These are phyloP conservation scores for Globisporangium spinosum DNA, from an alignment of 352 stramenopile genomes.

Conservation along the genomic window DNA sequence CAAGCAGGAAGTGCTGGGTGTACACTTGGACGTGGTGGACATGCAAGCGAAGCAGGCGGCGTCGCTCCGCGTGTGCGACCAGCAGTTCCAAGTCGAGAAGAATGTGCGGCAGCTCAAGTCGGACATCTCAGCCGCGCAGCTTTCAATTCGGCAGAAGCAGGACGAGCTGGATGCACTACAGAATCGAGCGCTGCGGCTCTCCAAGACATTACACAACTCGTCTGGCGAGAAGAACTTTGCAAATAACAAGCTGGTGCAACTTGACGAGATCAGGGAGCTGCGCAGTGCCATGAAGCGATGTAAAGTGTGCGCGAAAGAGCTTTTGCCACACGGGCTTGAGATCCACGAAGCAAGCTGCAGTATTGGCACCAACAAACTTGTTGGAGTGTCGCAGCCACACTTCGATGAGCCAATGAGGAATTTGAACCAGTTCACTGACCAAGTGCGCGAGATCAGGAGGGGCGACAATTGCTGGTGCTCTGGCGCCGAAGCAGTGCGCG, in stretches of 20 bases:
- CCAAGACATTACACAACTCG: slow-evolving; percentile 34
- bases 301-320: slow-evolving; percentile 26
- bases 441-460: slow-evolving; percentile 7
- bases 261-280: slow-evolving; percentile 39
- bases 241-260: slow-evolving; percentile 31
- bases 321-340: slow-evolving; percentile 30
- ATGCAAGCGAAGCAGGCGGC: slow-evolving; percentile 38
- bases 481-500: neutral
- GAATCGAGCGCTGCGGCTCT: slow-evolving; percentile 40
- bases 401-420: slow-evolving; percentile 9
- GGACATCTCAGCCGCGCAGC: slow-evolving; percentile 34
- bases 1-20: slow-evolving; percentile 42
- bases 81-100: slow-evolving; percentile 55
- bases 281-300: slow-evolving; percentile 27
- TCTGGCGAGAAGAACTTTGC: slow-evolving; percentile 42
- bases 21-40: slow-evolving; percentile 56
- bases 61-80: slow-evolving; percentile 43
- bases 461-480: neutral
- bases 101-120: slow-evolving; percentile 46
- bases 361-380: neutral
- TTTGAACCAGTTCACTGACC: slow-evolving; percentile 27
- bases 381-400: neutral
- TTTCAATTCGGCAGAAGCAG: slow-evolving; percentile 42
- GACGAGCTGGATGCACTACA: slow-evolving; percentile 45
- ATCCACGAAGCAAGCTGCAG: slow-evolving; percentile 22